These are phyloP conservation scores for Penicillium waksmanii DNA, from an alignment of 495 filamentous ascomycete species.

Conservation along the genomic window DNA sequence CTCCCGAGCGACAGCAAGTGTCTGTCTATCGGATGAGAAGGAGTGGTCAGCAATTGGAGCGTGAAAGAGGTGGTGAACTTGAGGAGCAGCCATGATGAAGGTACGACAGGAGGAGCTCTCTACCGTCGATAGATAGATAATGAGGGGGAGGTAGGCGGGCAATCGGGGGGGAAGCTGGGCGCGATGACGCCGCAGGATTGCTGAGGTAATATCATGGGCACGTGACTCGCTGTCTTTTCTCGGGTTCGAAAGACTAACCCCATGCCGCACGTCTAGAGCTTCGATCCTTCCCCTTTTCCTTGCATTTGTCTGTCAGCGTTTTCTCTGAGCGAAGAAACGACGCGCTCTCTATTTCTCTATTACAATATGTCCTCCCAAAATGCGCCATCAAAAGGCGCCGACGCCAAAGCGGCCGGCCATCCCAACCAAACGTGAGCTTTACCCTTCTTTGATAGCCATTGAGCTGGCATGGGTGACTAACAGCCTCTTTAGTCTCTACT, in stretches of 20 bases:
- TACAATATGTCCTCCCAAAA: slow-evolving; percentile 45
- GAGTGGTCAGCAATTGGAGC: slow-evolving; percentile 96
- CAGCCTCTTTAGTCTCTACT: slow-evolving; percentile 68
- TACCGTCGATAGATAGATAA: slow-evolving; percentile 70
- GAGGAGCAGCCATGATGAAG: slow-evolving; percentile 73
- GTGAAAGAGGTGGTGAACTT: slow-evolving; percentile 97
- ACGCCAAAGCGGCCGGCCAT: slow-evolving; percentile 43
- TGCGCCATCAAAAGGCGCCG: slow-evolving; percentile 39
- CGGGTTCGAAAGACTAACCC: not conserved
- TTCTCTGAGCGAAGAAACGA: not conserved
- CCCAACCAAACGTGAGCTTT: slow-evolving; percentile 75
- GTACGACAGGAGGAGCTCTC: slow-evolving; percentile 99
- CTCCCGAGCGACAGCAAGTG: slow-evolving; percentile 89
- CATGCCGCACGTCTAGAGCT: slow-evolving; percentile 16
- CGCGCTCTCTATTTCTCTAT: not conserved
- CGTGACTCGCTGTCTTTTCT: slow-evolving; percentile 31
- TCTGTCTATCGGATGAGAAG: slow-evolving; percentile 88
- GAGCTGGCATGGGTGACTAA: slow-evolving; percentile 27
- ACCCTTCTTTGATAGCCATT: slow-evolving; percentile 16
- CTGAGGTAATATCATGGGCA: slow-evolving; percentile 28
- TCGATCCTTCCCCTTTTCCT: slow-evolving; percentile 13
- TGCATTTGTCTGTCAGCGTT: not conserved
- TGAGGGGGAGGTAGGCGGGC: slow-evolving; percentile 8
- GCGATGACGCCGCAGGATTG: slow-evolving; percentile 29
- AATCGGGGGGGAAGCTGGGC: slow-evolving; percentile 15